A percentile compares a stretch with the other conserved stretches of the same genome.
Conservation (phyloP, 31 red algal species). For the Asparagopsis taxiformis region DNA sequence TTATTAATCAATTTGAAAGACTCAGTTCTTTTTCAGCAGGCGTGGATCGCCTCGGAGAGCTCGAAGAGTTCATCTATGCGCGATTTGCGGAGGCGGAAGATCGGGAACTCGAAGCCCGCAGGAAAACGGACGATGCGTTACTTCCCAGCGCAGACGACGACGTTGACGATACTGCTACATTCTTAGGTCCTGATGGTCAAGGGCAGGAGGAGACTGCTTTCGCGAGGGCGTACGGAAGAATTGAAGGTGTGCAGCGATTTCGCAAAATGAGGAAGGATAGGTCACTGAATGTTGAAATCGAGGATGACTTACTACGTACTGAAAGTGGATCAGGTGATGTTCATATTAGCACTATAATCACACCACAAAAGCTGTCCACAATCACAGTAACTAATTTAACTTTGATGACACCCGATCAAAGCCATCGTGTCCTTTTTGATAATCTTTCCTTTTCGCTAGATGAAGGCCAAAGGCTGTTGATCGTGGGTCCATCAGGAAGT, state of each 20-base stretch:
- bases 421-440: conserved; percentile 61
- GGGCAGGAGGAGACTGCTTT: conserved; percentile 1
- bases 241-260: conserved; percentile 30
- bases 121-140: not conserved
- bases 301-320: conserved; percentile 18
- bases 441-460: conserved; percentile 63
- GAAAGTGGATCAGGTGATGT: conserved; percentile 21
- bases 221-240: conserved; percentile 23
- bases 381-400: conserved; percentile 66
- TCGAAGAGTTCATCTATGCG: conserved; percentile 82
- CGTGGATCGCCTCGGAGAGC: conserved; percentile 90
- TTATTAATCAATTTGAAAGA: conserved; percentile 86
- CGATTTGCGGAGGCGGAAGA: conserved; percentile 39
- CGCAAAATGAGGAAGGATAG: conserved; percentile 16
- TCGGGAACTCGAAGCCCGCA: not conserved
- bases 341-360: conserved; percentile 32
- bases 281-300: conserved; percentile 2
- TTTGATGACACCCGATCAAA: conserved; percentile 72
- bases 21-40: conserved; percentile 90
- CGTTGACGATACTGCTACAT: not conserved
- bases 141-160: conserved; percentile 5
- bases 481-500: conserved; percentile 84
- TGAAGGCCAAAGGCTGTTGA: conserved; percentile 78
- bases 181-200: not conserved
- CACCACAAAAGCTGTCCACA: conserved; percentile 21